Conservation (phyloP, 2,329 filamentous ascomycete genomes). For the Diaporthe nobilis region DNA sequence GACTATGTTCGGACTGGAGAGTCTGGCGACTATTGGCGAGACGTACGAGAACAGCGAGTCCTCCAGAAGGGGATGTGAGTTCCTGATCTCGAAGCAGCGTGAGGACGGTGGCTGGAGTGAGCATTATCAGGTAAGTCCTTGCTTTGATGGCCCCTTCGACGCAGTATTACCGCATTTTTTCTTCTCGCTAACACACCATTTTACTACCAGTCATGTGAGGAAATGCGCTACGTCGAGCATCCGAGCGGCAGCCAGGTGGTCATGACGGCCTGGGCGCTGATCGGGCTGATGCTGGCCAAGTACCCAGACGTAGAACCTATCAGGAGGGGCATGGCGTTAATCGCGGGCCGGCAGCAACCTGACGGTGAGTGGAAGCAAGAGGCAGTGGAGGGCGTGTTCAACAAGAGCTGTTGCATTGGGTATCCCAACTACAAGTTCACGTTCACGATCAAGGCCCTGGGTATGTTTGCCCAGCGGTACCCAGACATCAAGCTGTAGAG, state of each 20-base stretch:
- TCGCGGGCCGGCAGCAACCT: conserved; percentile 86
- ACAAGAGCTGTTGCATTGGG: conserved; percentile 99
- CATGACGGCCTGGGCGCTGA: conserved; percentile 92
- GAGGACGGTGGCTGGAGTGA: conserved; percentile 97
- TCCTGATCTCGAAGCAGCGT: conserved; percentile 87
- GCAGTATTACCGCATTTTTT: not conserved
- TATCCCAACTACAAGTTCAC: conserved; percentile 99
- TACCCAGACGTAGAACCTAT: conserved; percentile 84
- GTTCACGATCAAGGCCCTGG: conserved; percentile 93
- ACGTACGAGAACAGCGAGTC: conserved; percentile 80
- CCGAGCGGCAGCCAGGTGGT: conserved; percentile 86
- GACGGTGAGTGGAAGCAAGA: conserved; percentile 98
- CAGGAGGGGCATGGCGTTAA: conserved; percentile 80
- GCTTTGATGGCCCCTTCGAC: not conserved
- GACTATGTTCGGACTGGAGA: conserved; percentile 95
- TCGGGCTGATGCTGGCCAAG: conserved; percentile 84
- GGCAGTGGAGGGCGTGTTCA: conserved; percentile 97
- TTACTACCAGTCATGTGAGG: conserved; percentile 77
- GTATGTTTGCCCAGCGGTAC: conserved; percentile 84
- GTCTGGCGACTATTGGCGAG: conserved; percentile 85
- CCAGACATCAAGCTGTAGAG: conserved; percentile 71
- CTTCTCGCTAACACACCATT: conserved; percentile 1
- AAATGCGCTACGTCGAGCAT: conserved; percentile 81
- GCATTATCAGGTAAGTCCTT: conserved; percentile 77
- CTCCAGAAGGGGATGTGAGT: conserved; percentile 84